Conservation (phyloP, 495 filamentous ascomycete species). For the Penicillium atrosanguineum region DNA sequence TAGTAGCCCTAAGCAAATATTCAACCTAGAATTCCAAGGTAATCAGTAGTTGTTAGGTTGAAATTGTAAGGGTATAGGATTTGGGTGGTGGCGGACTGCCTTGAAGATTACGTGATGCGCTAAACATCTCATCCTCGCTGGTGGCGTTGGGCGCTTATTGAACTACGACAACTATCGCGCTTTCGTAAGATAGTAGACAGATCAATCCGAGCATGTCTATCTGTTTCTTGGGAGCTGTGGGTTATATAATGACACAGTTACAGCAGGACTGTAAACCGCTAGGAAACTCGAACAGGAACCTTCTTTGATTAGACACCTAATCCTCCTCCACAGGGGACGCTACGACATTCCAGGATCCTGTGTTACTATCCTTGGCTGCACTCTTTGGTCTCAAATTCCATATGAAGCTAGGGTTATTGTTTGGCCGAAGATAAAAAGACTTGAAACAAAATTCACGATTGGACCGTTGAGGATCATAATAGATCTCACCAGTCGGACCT, state of each 20-base stretch:
- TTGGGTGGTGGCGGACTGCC: too few species aligned
- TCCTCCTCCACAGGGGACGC: slow-evolving; percentile 44
- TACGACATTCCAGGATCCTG: slow-evolving; percentile 38
- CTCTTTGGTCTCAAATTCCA: slow-evolving; percentile 53
- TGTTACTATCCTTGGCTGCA: slow-evolving; percentile 55
- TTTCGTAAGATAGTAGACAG: slow-evolving; percentile 48
- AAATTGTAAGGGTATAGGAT: too few species aligned
- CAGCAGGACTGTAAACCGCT: slow-evolving; percentile 40
- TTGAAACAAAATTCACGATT: slow-evolving; percentile 49
- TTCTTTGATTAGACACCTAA: slow-evolving; percentile 38
- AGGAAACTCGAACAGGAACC: slow-evolving; percentile 43
- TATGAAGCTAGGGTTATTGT: slow-evolving; percentile 35
- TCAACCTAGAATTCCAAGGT: too few species aligned
- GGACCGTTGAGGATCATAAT: slow-evolving; percentile 51
- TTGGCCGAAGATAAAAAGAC: slow-evolving; percentile 40
- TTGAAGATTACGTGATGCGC: too few species aligned
- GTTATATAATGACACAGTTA: slow-evolving; percentile 47
- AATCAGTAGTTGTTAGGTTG: too few species aligned
- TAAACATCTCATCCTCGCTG: slow-evolving; percentile 53
- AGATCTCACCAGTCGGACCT: slow-evolving; percentile 39
- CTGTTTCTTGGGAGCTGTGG: slow-evolving; percentile 60
- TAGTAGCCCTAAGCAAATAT: too few species aligned
- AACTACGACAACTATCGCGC: slow-evolving; percentile 52
- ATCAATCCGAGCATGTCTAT: slow-evolving; percentile 46
- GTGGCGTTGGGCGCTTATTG: slow-evolving; percentile 54